Percentiles rank a stretch among this genome's conserved stretches.
Conservation (phyloP, 371 early-diverging fungal genomes). For the Rhizopus delemar region DNA sequence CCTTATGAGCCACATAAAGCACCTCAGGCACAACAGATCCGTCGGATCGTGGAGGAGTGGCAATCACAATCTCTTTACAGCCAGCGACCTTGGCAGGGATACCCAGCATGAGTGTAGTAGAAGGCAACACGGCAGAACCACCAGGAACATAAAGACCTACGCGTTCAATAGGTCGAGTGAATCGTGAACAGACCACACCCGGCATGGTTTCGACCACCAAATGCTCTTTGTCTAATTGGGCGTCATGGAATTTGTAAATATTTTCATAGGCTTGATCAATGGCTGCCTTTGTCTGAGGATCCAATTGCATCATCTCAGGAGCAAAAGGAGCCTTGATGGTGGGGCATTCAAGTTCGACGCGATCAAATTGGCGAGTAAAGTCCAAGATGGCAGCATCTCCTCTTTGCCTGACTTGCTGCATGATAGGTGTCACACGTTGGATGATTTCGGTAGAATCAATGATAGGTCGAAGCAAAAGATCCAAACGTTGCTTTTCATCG, state of each 20-base stretch:
- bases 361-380: conserved; percentile 89
- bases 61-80: conserved; percentile 91
- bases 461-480: conserved; percentile 88
- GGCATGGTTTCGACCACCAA: conserved; percentile 94
- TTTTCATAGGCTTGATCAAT: conserved; percentile 95
- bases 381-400: conserved; percentile 89
- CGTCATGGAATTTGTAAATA: conserved; percentile 90
- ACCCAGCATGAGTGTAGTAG: conserved; percentile 94
- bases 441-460: conserved; percentile 86
- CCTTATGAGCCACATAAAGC: conserved; percentile 95
- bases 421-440: conserved; percentile 86
- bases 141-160: conserved; percentile 98
- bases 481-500: conserved; percentile 46
- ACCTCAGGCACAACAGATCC: conserved; percentile 94
- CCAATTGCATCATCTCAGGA: conserved; percentile 64
- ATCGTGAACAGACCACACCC: conserved; percentile 91
- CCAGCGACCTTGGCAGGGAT: conserved; percentile 97
- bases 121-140: conserved; percentile 96
- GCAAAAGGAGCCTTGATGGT: conserved; percentile 88
- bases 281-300: conserved; percentile 72
- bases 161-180: conserved; percentile 90
- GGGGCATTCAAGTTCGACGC: conserved; percentile 68
- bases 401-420: conserved; percentile 75
- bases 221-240: conserved; percentile 77
- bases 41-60: conserved; percentile 93